Evolutionary conservation across 352 stramenopile genomes (phyloP), one percentile per base, ranked within the genome.

Genomic region (Thraustotheca clavata): DNA sequence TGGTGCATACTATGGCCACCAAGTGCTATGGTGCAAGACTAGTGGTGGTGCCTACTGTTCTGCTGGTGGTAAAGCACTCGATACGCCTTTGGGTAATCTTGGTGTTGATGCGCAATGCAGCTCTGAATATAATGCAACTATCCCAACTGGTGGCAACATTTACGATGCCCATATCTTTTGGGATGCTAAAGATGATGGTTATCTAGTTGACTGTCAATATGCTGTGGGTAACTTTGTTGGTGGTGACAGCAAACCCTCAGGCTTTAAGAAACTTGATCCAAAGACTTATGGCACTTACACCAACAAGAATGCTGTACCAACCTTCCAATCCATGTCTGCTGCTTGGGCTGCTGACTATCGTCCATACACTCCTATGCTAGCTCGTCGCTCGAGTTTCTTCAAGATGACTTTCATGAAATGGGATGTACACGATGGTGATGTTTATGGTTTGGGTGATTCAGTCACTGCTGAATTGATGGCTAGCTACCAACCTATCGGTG

Each of bases 351-450:
- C 69, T 11, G 80, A 77, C 0, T 97, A 89, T 67, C 88, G 73
- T 47, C 81, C 87, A 36, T 97, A 96, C 73, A 90, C 96, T 22
- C 91, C 91, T 2, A 88, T 93, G 66, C 67, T 72, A 27, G 68
- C 75, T 7, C 83, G 85, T 26, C 83, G 82, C n/a, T 95, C 86
- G 20, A 86, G 84, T 1, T 97, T 96, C 68, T 97, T 94, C 72
- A 72, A 96, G 62, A 83, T 71, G 59, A 75, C 86, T 8, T 97
- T 86, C 87, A 80, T 96, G 29, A 33, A 60, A 38, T 95, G 77
- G 61, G 72, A 88, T 49, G 79, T 76, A n/a, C 72, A 49, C 3
- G 66, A 80, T 14, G 74, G 70, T 0, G 74, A 76, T 12, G 62
- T 69, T 3, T 61, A 73, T 0, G 82, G 82, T 1, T 73, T 93